phyloP scores from a whole-genome alignment of 352 stramenopile species.

The Hyphochytrium catenoides region DNA sequence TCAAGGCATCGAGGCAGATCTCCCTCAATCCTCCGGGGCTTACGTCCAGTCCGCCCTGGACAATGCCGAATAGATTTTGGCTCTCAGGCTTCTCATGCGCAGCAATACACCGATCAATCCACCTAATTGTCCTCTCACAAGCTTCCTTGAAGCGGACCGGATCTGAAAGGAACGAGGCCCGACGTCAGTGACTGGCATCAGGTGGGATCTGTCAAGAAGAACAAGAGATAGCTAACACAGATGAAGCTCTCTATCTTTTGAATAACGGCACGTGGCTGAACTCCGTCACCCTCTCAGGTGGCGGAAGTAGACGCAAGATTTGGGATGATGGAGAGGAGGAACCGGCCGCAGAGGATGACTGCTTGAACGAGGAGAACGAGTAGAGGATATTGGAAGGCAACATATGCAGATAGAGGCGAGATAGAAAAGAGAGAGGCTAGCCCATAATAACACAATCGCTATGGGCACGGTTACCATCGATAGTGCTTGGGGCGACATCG shows the following conservation, averaged over 20 bases:
- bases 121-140: conserved; percentile 64
- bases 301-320: too few species aligned
- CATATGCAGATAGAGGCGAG: too few species aligned
- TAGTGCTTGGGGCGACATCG: conserved; percentile 79
- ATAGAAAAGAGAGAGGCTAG: too few species aligned
- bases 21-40: conserved; percentile 69
- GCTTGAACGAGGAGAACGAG: too few species aligned
- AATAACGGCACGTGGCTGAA: too few species aligned
- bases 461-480: conserved; percentile 51
- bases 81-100: conserved; percentile 51
- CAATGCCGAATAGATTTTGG: conserved; percentile 91
- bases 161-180: too few species aligned
- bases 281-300: too few species aligned
- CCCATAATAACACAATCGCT: too few species aligned
- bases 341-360: too few species aligned
- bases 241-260: conserved; percentile 65
- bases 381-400: too few species aligned
- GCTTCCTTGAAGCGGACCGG: too few species aligned
- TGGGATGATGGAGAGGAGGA: too few species aligned
- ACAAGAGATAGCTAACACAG: conserved; percentile 55
- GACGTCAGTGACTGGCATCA: neutral
- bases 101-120: conserved; percentile 80
- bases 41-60: conserved; percentile 83
- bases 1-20: conserved; percentile 64
- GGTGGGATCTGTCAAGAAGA: neutral